Percentiles rank a stretch among this genome's conserved stretches.
These are phyloP conservation scores for Acanthamoeba culbertsoni DNA, from an alignment of 208 protist species.

Conservation along the genomic window DNA sequence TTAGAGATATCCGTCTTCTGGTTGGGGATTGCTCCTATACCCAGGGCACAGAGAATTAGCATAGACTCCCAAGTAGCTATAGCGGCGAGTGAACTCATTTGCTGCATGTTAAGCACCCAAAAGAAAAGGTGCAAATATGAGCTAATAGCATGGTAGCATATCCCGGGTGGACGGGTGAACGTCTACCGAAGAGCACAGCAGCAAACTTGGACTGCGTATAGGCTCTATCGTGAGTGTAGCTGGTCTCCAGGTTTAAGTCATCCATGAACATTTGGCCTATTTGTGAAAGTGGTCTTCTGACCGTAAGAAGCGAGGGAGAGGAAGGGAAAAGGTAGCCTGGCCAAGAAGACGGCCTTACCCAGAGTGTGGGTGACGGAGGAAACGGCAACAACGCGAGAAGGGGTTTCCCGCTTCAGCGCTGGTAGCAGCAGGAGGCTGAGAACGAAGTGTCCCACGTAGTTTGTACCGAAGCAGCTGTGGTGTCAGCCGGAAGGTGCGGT, in stretches of 20 bases:
- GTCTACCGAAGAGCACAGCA: background rate
- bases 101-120: background rate
- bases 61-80: background rate
- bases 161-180: background rate
- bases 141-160: background rate
- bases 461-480: background rate
- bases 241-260: background rate
- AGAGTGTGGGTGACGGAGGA: background rate
- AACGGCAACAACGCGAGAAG: background rate
- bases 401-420: background rate
- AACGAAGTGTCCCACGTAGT: background rate
- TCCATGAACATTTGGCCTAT: conserved; percentile 24
- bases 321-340: background rate
- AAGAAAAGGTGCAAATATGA: background rate
- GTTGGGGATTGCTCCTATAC: background rate
- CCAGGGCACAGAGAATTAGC: conserved; percentile 4
- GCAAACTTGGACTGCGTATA: conserved; percentile 43
- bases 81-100: conserved; percentile 18
- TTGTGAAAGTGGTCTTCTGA: background rate
- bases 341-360: background rate
- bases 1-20: no score
- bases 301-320: background rate
- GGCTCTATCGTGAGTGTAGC: background rate
- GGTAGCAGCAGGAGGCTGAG: background rate
- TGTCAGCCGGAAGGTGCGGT: background rate